phyloP scores from a whole-genome alignment of 129 eudicot genomes.

The Calendula officinalis region DNA sequence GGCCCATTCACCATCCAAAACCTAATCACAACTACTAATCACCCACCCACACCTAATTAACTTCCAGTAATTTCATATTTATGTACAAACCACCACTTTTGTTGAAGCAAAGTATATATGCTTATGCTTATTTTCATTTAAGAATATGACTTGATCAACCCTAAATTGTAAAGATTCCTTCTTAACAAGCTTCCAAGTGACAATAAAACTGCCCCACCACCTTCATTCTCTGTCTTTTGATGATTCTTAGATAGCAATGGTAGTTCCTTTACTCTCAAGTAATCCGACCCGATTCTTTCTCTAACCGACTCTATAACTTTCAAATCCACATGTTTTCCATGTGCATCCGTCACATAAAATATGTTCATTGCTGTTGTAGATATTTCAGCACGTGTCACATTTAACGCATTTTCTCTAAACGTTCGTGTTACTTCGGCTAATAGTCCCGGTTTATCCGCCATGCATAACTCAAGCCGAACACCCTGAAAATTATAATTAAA shows the following conservation, averaged over 20 bases:
- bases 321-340: slow-evolving; percentile 51
- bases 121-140: slow-evolving; percentile 20
- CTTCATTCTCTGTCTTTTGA: slow-evolving; percentile 41
- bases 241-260: slow-evolving; percentile 34
- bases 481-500: slow-evolving; percentile 42
- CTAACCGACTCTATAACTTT: slow-evolving; percentile 58
- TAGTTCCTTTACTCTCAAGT: slow-evolving; percentile 73
- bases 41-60: slow-evolving; percentile 40
- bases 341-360: slow-evolving; percentile 68
- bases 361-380: slow-evolving; percentile 56
- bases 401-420: slow-evolving; percentile 76
- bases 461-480: slow-evolving; percentile 64
- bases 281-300: slow-evolving; percentile 53
- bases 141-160: slow-evolving; percentile 73
- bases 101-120: slow-evolving; percentile 36
- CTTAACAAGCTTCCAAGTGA: slow-evolving; percentile 85
- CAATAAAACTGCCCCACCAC: slow-evolving; percentile 59
- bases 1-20: slow-evolving; percentile 17
- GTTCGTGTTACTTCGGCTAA: slow-evolving; percentile 82
- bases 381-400: slow-evolving; percentile 83
- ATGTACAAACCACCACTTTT: slow-evolving; percentile 22
- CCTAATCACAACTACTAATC: slow-evolving; percentile 25
- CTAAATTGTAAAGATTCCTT: slow-evolving; percentile 78
- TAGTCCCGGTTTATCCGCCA: slow-evolving; percentile 52
- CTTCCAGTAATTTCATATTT: slow-evolving; percentile 17